These are phyloP conservation scores for Beta lomatogona DNA, from an alignment of 179 eudicot species.

Conservation along the genomic window DNA sequence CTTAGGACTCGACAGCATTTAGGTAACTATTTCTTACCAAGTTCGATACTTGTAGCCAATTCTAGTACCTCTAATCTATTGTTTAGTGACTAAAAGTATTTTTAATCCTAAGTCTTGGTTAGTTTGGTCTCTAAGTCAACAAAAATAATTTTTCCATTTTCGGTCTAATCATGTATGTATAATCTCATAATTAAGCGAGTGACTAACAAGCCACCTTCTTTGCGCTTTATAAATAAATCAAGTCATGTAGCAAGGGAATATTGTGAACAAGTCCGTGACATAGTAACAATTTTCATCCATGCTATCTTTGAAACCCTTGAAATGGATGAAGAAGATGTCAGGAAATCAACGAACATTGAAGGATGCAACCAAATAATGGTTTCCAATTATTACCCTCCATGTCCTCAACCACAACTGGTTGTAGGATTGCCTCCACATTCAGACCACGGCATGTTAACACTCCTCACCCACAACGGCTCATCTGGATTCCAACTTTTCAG, in stretches of 20 bases:
- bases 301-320: constrained; percentile 53
- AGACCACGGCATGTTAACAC: constrained; percentile 53
- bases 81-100: background rate
- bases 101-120: background rate
- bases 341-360: constrained; percentile 29
- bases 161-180: no score
- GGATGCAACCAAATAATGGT: constrained; percentile 39
- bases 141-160: no score
- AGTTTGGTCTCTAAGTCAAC: no score
- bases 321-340: constrained; percentile 38
- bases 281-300: constrained; percentile 36
- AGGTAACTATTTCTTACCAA: background rate
- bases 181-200: no score
- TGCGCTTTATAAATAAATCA: background rate
- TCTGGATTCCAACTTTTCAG: constrained; percentile 52
- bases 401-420: constrained; percentile 59
- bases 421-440: constrained; percentile 62
- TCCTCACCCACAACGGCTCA: constrained; percentile 39
- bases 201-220: no score
- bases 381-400: constrained; percentile 52
- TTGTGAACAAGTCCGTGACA: constrained; percentile 27
- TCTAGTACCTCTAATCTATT: background rate
- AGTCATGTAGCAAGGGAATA: constrained; percentile 46
- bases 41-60: no score
- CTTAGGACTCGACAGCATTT: constrained; percentile 15